phyloP scores from a whole-genome alignment of 208 protist genomes.

The Acanthamoeba healyi region DNA sequence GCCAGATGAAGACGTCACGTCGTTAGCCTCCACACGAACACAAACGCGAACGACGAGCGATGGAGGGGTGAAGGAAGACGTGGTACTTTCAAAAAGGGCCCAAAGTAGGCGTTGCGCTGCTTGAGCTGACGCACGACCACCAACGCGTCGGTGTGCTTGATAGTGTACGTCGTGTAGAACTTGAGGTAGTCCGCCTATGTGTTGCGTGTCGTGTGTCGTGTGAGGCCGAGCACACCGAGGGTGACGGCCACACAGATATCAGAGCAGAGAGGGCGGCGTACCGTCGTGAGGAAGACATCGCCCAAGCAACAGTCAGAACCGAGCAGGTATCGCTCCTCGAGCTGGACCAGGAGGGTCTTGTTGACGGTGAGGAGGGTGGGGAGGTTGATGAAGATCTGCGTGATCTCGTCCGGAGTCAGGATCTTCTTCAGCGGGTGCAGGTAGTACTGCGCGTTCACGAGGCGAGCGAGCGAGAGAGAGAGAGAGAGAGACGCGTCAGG shows the following conservation, averaged over 20 bases:
- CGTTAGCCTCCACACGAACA: not conserved
- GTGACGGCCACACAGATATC: not conserved
- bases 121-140: slow-evolving; percentile 4
- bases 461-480: too few relatives aligned
- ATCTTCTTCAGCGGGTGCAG: slow-evolving; percentile 41
- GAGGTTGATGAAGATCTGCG: slow-evolving; percentile 27
- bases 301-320: not conserved
- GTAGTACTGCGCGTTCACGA: not conserved
- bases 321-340: not conserved
- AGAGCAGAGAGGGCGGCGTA: not conserved
- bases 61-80: not conserved
- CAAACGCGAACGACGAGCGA: not conserved
- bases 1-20: too few relatives aligned
- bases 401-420: not conserved
- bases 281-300: slow-evolving; percentile 9
- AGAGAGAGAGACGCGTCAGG: too few relatives aligned
- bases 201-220: too few relatives aligned
- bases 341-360: not conserved
- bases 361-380: slow-evolving; percentile 17
- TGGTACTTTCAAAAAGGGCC: not conserved
- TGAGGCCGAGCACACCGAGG: too few relatives aligned
- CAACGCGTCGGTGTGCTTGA: slow-evolving; percentile 37
- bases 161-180: slow-evolving; percentile 54
- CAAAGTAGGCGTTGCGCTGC: not conserved
- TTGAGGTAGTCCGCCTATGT: slow-evolving; percentile 50